Evolutionary conservation across 2,329 filamentous ascomycete species (phyloP), one percentile per base, ranked within the genome.

Genomic region (Geosmithia flava): DNA sequence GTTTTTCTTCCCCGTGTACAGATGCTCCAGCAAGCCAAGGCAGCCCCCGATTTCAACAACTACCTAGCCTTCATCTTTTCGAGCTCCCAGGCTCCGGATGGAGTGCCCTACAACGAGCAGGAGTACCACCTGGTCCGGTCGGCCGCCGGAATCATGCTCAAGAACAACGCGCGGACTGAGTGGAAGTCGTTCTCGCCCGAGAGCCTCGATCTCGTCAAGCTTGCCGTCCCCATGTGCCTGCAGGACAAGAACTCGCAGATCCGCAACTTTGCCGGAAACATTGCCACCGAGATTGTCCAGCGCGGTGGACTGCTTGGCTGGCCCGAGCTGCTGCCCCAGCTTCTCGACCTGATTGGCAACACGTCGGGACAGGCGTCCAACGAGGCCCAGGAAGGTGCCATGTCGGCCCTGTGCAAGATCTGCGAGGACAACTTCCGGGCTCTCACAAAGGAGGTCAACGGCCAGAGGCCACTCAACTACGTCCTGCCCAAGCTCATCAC

Each of bases 391-490:
- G 91, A 98, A 63, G 90, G 90, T 52, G 90, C 88, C 56, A 95
- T 97, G 85, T 81, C 86, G 45, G 90, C 93, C 45, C 74, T 98
- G 65, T 73, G 85, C 62, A 97, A 97, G 72, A 90, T 98, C 52
- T 98, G 93, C 67, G 93, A 98, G 67, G 93, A 98, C 68, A 96
- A 95, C 68, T 83, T 80, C 59, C 88, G 85, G 61, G 75, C 87
- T 50, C 72, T 98, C 48, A 88, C 95, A 66, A 82, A 83, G 57
- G 87, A 95, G 53, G 87, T 95, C 62, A 82, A 89, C 59, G 88
- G 89, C 51, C 84, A 96, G 65, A 78, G 89, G 49, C 93, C 93
- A 2, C 78, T 97, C 51, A 85, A 85, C 62, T 84, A 89, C 57
- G 80, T 98, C 44, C 83, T 97, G 46, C 93, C 93, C 11, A 91